Percentiles rank a stretch among this genome's conserved stretches.
These are phyloP conservation scores for Oryza meyeriana DNA, from an alignment of 176 grass and related monocot species.

Conservation along the genomic window DNA sequence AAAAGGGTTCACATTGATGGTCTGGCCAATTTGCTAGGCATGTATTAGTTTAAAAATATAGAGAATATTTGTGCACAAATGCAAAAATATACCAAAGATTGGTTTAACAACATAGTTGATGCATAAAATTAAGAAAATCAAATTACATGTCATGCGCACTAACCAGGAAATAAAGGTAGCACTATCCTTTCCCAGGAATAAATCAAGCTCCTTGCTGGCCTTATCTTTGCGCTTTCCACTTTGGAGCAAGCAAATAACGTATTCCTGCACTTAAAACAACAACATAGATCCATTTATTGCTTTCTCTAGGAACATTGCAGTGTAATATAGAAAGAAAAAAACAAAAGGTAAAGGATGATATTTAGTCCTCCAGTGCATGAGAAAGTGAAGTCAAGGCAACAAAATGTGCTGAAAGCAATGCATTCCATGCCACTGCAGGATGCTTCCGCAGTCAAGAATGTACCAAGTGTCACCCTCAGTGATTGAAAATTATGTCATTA, in stretches of 20 bases:
- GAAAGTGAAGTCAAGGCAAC: neutral
- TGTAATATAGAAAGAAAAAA: slow-evolving; percentile 7
- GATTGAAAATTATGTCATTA: neutral
- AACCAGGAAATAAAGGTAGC: slow-evolving; percentile 69
- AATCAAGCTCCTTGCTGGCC: slow-evolving; percentile 40
- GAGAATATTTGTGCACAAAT: neutral
- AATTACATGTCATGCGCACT: slow-evolving; percentile 1
- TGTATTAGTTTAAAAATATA: neutral
- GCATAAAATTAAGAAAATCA: neutral
- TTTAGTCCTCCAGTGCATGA: neutral
- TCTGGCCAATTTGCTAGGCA: neutral
- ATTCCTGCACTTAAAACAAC: slow-evolving; percentile 64
- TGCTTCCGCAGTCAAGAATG: neutral
- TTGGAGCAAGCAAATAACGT: slow-evolving; percentile 58
- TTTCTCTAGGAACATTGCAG: slow-evolving; percentile 8
- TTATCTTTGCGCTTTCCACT: slow-evolving; percentile 47
- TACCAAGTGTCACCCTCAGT: neutral
- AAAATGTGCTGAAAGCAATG: slow-evolving; percentile 14
- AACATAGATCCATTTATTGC: slow-evolving; percentile 29
- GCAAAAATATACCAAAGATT: slow-evolving; percentile 5
- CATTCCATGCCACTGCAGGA: neutral
- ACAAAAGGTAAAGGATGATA: neutral
- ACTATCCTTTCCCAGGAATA: slow-evolving; percentile 56
- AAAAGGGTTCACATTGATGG: neutral
- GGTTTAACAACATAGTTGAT: neutral